Percentiles rank a stretch among this genome's conserved stretches.
phyloP scores from a whole-genome alignment of 176 grass and related monocot species.

The Saccharum officinarum region DNA sequence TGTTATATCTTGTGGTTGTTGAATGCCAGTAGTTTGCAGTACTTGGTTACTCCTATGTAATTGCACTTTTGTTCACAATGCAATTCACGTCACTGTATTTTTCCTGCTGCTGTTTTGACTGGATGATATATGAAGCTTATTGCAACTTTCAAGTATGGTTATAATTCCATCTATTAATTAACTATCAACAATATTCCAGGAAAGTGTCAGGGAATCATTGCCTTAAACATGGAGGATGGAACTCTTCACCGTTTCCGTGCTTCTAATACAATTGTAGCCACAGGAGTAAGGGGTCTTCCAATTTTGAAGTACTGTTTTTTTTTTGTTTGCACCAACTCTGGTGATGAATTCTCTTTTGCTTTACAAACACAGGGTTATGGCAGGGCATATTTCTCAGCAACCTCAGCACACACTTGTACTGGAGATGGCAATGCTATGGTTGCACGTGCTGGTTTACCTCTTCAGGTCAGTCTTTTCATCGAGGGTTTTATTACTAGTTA shows the following conservation, averaged over 20 bases:
- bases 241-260: constrained; percentile 92
- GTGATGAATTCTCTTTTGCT: neutral
- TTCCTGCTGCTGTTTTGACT: constrained; percentile 10
- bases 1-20: neutral
- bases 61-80: neutral
- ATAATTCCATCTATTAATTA: neutral
- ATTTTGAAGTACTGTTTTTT: neutral
- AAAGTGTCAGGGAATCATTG: constrained; percentile 82
- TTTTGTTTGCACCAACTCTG: neutral
- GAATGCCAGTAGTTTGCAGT: neutral
- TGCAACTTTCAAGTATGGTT: neutral
- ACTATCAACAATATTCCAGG: constrained; percentile 50
- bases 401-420: constrained; percentile 98
- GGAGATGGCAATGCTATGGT: constrained; percentile 99
- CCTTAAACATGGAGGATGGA: constrained; percentile 98
- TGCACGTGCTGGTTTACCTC: constrained; percentile 93
- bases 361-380: constrained; percentile 67
- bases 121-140: neutral
- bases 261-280: constrained; percentile 88
- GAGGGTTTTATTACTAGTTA: neutral
- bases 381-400: constrained; percentile 93
- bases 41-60: neutral
- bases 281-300: constrained; percentile 56
- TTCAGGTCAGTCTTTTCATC: constrained; percentile 55
- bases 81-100: constrained; percentile 13